Conservation (phyloP, 371 early-diverging fungal species). For the Homolaphlyctis polyrhiza region DNA sequence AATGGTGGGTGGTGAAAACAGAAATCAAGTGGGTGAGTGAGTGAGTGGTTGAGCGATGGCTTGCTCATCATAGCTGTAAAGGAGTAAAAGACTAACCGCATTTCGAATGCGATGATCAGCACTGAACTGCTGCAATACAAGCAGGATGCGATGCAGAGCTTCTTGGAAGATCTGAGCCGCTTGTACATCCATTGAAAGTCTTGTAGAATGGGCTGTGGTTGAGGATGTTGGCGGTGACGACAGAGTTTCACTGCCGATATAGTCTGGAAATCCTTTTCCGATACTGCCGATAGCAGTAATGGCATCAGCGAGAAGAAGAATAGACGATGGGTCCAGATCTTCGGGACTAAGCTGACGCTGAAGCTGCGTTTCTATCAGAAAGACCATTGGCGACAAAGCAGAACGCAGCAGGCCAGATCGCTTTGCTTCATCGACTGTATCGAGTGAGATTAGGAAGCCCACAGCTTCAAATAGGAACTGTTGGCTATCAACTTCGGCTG, state of each 20-base stretch:
- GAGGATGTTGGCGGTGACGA: no score
- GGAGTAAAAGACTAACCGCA: conserved; percentile 42
- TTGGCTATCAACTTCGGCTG: conserved; percentile 69
- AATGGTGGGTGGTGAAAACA: no score
- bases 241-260: no score
- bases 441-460: conserved; percentile 79
- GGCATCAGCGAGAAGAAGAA: conserved; percentile 74
- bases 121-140: conserved; percentile 66
- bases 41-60: no score
- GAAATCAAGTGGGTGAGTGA: conserved; percentile 1
- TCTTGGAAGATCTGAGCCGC: conserved; percentile 63
- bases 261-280: conserved; percentile 43
- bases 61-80: no score
- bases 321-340: conserved; percentile 40
- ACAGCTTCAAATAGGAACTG: conserved; percentile 88
- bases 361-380: background rate
- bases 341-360: conserved; percentile 26
- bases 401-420: conserved; percentile 64
- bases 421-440: conserved; percentile 57
- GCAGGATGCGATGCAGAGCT: conserved; percentile 73
- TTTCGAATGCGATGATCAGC: conserved; percentile 68
- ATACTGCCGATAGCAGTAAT: conserved; percentile 85
- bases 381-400: background rate
- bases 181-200: conserved; percentile 9
- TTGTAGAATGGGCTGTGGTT: conserved; percentile 66